Evolutionary conservation across 2,329 filamentous ascomycete genomes (phyloP).

Genomic region (Trichoderma aggressivum): DNA sequence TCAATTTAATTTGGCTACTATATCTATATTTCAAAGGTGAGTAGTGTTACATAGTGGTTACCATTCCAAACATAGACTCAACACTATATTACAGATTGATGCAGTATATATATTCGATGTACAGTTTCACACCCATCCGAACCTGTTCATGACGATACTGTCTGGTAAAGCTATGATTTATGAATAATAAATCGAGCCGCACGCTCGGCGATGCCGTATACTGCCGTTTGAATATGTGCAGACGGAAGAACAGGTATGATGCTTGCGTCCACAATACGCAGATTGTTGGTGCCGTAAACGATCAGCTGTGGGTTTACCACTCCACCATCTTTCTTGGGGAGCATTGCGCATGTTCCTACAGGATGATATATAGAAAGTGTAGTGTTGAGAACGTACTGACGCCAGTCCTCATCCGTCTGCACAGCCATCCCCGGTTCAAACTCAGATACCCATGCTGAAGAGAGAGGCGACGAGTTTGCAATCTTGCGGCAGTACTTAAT

Average conservation of each 20-base stretch:
- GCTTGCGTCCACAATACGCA: neutral
- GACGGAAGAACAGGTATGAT: neutral
- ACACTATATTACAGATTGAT: too few species aligned
- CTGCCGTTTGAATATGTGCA: neutral
- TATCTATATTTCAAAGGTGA: too few species aligned
- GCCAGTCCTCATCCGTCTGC: neutral
- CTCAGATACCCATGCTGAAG: neutral
- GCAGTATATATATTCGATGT: too few species aligned
- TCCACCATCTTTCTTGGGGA: constrained; percentile 40
- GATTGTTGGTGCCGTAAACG: neutral
- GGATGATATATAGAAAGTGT: constrained; percentile 2
- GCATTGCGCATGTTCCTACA: constrained; percentile 33
- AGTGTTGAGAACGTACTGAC: neutral
- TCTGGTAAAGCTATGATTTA: neutral
- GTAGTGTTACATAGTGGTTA: too few species aligned
- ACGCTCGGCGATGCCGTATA: neutral
- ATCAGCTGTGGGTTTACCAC: constrained; percentile 19
- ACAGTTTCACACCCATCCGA: too few species aligned
- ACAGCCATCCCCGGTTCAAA: neutral
- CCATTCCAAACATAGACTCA: too few species aligned
- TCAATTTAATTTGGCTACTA: too few species aligned
- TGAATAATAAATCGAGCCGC: neutral
- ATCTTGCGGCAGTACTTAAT: neutral
- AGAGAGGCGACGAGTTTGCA: constrained; percentile 2
- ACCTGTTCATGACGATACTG: too few species aligned